Base-by-base conservation (phyloP, 2,329 filamentous ascomycete genomes). In the Ceratocystis ficicola region DNA sequence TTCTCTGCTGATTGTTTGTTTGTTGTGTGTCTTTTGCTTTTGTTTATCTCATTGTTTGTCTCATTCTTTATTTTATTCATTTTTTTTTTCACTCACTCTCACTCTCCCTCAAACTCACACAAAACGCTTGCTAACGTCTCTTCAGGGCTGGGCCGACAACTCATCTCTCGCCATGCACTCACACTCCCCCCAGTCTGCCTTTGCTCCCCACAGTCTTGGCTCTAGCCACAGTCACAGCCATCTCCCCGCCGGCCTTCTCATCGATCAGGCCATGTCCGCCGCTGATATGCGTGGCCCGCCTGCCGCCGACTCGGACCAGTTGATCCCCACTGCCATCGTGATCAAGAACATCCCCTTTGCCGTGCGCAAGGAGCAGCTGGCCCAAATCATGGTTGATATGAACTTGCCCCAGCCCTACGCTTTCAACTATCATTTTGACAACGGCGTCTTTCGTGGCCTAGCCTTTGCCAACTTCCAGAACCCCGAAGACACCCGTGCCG, bases 281-380 rank as follows among this genome's bases (percentile, higher is more conserved):
- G 17, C 62, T 32, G 73, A 74, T 57, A 73, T 77, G 72, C 71
- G 73, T 67, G 67, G 65, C 72, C 73, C 72, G 76, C 77, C 69
- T 70, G 76, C 72, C 68, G 78, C 71, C 72, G 82, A 85, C 61
- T 81, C 85, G 66, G 93, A 96, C 70, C 93, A 97, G 77, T 84
- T 99, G 68, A 99, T 99, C 68, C 93, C 93, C 2, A 99, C 94
- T 2, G 94, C 94, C 65, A 97, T 99, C 71, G 94, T 99, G 67
- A 97, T 99, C 77, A 99, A 99, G 79, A 99, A 99, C 74, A 99
- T 99, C 46, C 94, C 95, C 0, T 99, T 99, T 75, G 94, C 95
- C 32, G 91, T 97, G 66, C 92, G 96, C 76, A 97, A 97, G 77
- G 94, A 99, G 76, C 90, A 93, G 72, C 81, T 99, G 48, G 90